Base-by-base conservation (phyloP, 805 yeast genomes). In the Monosporozyma siamensis region DNA sequence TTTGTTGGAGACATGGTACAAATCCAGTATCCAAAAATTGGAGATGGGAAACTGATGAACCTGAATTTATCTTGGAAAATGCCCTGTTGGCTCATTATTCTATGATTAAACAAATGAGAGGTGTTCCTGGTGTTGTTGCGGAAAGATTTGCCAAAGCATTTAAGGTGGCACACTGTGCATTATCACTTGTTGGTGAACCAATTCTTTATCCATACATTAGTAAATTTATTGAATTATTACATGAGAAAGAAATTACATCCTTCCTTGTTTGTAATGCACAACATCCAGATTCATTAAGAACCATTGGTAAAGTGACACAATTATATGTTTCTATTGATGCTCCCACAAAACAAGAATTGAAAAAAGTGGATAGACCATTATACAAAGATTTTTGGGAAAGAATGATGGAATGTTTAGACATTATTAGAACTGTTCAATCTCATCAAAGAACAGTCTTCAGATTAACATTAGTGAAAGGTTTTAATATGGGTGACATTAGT, bases 1-100 rank as follows among this genome's bases (percentile, higher is more conserved):
- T 88, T 58, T 88, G 97, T 66, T 88, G 97, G 97, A 75, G 97
- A 60, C 97, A 88, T 63, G 97, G 97, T 39, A 88, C 96, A 2
- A 89, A 88, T 56, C 97, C 97, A 0, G 96, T 89, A 2, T 95
- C 95, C 14, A 88, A 95, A 23, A 81, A 82, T 46, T 88, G 97
- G 97, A 70, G 96, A 55, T 88, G 97, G 97, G 90, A 87, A 55
- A 84, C 87, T 11, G 96, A 88, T 61, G 80, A 82, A 17, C 96
- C 97, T 0, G 89, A 85, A 51, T 79, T 70, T 46, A 85, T 88
- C 40, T 59, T 88, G 43, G 77, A 83, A 37, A 95, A 95, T 23
- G 96, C 96, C 0, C 64, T 88, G 36, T 78, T 74, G 49, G 95
- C 95, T 3, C 97, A 88, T 59, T 89, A 89, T 62, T 78, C 84